These are phyloP conservation scores for Parasitella parasitica DNA, from an alignment of 371 early-diverging fungal genomes.

Conservation along the genomic window DNA sequence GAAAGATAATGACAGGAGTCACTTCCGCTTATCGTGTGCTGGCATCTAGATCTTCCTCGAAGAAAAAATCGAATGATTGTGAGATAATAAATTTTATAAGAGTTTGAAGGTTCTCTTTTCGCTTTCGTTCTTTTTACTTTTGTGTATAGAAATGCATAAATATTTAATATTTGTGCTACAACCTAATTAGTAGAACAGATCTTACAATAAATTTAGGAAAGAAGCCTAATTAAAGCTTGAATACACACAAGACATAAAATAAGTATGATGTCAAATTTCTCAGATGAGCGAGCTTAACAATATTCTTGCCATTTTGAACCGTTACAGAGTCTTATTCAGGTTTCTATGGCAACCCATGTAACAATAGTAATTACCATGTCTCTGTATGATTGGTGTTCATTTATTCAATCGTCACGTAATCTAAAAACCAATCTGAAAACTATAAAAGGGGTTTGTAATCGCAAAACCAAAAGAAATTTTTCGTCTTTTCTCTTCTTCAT, in stretches of 20 bases:
- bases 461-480: conserved; percentile 12
- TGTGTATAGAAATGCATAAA: neutral
- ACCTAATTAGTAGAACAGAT: too few species aligned
- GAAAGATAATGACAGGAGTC: neutral
- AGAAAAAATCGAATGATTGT: neutral
- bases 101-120: neutral
- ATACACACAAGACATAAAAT: too few species aligned
- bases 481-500: conserved; percentile 16
- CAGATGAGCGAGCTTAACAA: neutral
- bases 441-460: conserved; percentile 11
- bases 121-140: neutral
- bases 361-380: neutral
- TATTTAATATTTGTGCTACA: neutral
- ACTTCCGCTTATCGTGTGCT: neutral
- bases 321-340: too few species aligned
- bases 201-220: too few species aligned
- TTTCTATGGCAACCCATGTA: neutral
- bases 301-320: too few species aligned
- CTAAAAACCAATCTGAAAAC: neutral
- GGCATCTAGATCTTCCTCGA: neutral
- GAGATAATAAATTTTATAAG: neutral
- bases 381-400: neutral
- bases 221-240: too few species aligned
- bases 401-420: neutral
- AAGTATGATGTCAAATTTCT: too few species aligned